These are phyloP conservation scores for Raddia guianensis DNA, from an alignment of 176 grass and related monocot genomes.

Conservation along the genomic window DNA sequence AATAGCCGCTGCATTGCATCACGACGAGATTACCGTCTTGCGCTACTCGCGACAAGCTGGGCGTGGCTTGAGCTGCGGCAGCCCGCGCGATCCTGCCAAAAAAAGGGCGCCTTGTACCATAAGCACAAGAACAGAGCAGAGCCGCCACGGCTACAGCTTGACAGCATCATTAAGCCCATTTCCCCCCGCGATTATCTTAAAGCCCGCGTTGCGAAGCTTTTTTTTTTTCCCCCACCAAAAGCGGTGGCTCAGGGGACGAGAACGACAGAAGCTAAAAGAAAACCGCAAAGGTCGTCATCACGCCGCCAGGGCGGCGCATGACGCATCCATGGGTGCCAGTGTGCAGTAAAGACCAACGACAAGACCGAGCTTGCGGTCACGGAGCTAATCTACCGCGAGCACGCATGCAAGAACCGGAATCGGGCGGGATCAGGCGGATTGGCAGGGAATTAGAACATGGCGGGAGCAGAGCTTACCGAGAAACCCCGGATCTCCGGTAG, in stretches of 20 bases:
- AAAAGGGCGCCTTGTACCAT: slow-evolving; percentile 12
- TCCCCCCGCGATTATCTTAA: neutral
- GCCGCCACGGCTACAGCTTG: neutral
- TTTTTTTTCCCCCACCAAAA: neutral
- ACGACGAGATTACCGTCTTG: slow-evolving; percentile 27
- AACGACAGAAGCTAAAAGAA: neutral
- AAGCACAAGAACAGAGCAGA: neutral
- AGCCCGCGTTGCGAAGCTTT: neutral
- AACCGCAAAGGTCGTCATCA: neutral
- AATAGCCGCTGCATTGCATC: slow-evolving; percentile 21
- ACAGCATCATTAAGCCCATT: slow-evolving; percentile 27
- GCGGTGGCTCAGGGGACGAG: neutral
- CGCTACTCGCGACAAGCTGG: slow-evolving; percentile 9
- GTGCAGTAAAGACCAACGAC: neutral
- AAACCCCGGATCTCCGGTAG: slow-evolving; percentile 33
- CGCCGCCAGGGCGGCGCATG: neutral
- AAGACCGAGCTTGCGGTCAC: neutral
- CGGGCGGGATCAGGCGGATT: slow-evolving; percentile 37
- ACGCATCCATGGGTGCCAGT: neutral
- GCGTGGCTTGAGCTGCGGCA: slow-evolving; percentile 4
- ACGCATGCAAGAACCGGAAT: slow-evolving; percentile 25
- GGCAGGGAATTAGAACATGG: slow-evolving; percentile 8
- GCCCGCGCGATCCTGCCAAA: slow-evolving; percentile 37
- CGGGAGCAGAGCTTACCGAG: slow-evolving; percentile 37
- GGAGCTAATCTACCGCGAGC: slow-evolving; percentile 10